Base-by-base conservation (phyloP, 441 rosid species). In the Melastoma candidum region DNA sequence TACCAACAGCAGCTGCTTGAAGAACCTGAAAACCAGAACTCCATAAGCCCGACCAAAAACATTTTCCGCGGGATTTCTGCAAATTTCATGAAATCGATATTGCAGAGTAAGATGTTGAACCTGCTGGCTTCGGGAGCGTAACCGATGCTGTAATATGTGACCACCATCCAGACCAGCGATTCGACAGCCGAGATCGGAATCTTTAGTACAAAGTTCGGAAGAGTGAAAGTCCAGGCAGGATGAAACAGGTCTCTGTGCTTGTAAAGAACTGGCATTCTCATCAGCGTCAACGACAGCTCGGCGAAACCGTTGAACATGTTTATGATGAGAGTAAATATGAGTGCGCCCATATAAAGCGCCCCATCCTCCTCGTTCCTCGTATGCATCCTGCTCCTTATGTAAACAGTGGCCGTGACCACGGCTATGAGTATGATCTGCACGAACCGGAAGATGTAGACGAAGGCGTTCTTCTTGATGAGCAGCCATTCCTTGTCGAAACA, bases 241-340 rank as follows among this genome's bases (percentile, higher is more conserved):
- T 89, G 80, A 51, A 84, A 87, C 43, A 88, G 90, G 53, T 92
- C 98, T 49, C 98, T 82, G 36, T 92, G 96, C 79, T 89, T 88
- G 72, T 82, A 89, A 63, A 88, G 86, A 61, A 86, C 95, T 0
- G 95, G 97, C 64, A 93, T 90, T 63, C 96, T 81, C 51, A 39
- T 54, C 17, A 93, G 72, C 55, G 70, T 66, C 61, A 86, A 26
- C 0, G 88, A 47, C 11, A 93, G 75, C 74, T 89, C 98, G 0
- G 93, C 66, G 57, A 83, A 73, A 13, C 99, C 96, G 66, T 86
- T 84, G 66, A 84, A 89, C 87, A 72, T 84, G 74, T 86, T 93
- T 22, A 63, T 58, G 63, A 84, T 69, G 79, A 93, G 56, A 0
- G 68, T 55, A 11, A 77, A 89, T n/a, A 86, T 29, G 12, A 93